Base-by-base conservation (phyloP, 179 eudicot species). In the Beta corolliflora region DNA sequence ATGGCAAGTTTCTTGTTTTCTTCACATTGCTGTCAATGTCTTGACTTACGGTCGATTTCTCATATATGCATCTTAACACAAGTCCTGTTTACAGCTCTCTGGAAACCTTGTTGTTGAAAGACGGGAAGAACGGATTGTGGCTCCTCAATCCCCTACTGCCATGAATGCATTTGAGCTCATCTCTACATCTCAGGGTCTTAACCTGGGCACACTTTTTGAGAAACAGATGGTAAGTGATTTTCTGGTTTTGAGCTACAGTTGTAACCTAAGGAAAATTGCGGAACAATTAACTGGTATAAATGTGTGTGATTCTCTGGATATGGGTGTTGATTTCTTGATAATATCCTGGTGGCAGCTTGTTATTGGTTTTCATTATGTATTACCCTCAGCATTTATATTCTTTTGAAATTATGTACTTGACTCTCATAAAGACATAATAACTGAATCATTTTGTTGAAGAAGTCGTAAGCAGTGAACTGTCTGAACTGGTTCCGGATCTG, bases 81-180 rank as follows among this genome's bases (percentile, higher is more conserved):
- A 14, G 36, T 60, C 63, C 29, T 36, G 75, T 48, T 5, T 72
- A 50, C 36, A 88, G 88, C 82, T 45, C 71, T 78, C 86, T 25
- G 89, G 83, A 44, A 86, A 92, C 81, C 93, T 94, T 81, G 99
- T 96, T 0, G 97, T 96, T 82, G 99, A 93, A 86, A 92, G 90
- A 79, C 89, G 92, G 72, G 97, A 91, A 75, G 94, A 85, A 60
- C 89, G 80, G 18, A 76, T 89, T 71, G 83, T 83, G 45, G 44
- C 79, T 64, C 91, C 91, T 75, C 54, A 88, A 4, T 60, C 89
- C 52, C 98, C 99, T 80, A 88, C 88, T 64, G 75, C 94, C 23
- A 91, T 96, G 99, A 96, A 96, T 82, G 99, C 99, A 10, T 96
- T 96, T 87, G 99, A 96, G 89, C 94, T 96, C 75, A 96, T 96